Evolutionary conservation across 163 green algal species (phyloP).

Genomic region (Scenedesmus sp.): DNA sequence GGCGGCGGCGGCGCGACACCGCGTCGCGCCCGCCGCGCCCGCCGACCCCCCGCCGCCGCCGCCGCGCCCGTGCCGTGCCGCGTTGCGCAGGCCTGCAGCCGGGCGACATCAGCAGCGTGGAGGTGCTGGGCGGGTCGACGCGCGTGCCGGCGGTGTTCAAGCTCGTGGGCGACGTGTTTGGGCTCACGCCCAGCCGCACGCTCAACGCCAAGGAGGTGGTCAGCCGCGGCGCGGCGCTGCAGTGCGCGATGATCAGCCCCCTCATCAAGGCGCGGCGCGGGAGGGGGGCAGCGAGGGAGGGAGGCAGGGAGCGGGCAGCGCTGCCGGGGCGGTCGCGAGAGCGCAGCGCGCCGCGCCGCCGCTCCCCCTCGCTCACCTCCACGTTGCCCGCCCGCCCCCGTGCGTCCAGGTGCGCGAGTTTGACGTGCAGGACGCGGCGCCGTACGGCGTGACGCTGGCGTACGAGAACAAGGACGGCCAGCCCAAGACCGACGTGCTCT

Average conservation of each 20-base stretch:
- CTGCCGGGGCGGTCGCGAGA: neutral
- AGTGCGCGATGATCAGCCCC: constrained; percentile 98
- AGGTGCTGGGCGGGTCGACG: constrained; percentile 90
- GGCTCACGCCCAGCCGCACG: constrained; percentile 80
- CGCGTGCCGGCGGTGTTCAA: constrained; percentile 85
- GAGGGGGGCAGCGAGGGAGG: neutral
- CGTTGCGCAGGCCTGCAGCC: constrained; percentile 65
- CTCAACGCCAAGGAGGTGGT: constrained; percentile 97
- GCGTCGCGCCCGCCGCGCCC: no score
- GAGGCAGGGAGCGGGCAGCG: neutral
- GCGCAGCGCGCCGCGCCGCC: no score
- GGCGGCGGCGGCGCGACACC: no score
- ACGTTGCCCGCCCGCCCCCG: no score
- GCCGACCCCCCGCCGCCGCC: no score
- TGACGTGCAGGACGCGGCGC: constrained; percentile 90
- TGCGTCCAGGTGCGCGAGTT: constrained; percentile 89
- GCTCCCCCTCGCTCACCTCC: neutral
- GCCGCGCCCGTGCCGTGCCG: neutral
- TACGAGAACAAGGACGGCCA: constrained; percentile 85
- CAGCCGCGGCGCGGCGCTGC: constrained; percentile 89
- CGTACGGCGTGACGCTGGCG: constrained; percentile 71
- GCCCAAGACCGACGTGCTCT: constrained; percentile 72
- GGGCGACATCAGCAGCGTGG: constrained; percentile 85
- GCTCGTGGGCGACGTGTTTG: constrained; percentile 79
- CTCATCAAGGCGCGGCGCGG: constrained; percentile 81